These are phyloP conservation scores for Trichoderma harzianum DNA, from an alignment of 2,329 filamentous ascomycete genomes.

Conservation along the genomic window DNA sequence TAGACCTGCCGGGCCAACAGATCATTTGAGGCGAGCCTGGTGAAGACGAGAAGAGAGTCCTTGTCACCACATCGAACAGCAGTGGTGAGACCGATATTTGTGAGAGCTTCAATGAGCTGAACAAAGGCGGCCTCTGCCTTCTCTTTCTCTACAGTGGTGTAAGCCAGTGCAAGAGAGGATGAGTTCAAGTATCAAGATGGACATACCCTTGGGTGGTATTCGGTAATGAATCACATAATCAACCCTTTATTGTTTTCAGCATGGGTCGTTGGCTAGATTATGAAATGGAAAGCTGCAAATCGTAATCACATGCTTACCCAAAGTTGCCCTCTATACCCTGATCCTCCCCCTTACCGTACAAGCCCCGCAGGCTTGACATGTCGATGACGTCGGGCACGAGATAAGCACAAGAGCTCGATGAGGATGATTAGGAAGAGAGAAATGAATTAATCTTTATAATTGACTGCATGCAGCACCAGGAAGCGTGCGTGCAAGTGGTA, in stretches of 20 bases:
- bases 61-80: constrained; percentile 81
- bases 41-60: constrained; percentile 75
- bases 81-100: constrained; percentile 75
- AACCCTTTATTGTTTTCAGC: constrained; percentile 49
- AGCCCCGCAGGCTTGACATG: constrained; percentile 35
- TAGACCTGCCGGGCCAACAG: constrained; percentile 79
- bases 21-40: constrained; percentile 71
- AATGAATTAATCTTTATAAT: neutral
- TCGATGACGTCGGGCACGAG: constrained; percentile 11
- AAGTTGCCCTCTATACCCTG: constrained; percentile 37
- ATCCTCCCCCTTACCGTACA: constrained; percentile 31
- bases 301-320: constrained; percentile 32
- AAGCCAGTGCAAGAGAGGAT: neutral
- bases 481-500: neutral
- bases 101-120: constrained; percentile 71
- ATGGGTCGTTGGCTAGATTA: neutral
- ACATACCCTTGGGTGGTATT: constrained; percentile 63
- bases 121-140: constrained; percentile 74
- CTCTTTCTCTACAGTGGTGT: constrained; percentile 52
- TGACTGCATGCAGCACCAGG: neutral
- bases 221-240: constrained; percentile 86
- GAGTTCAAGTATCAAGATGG: neutral
- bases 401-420: neutral
- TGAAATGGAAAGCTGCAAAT: neutral
- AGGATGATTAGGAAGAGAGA: neutral